Percentiles rank a stretch among this genome's conserved stretches.
These are phyloP conservation scores for Pseudogymnoascus sp. DNA, from an alignment of 2,329 filamentous ascomycete genomes.

Conservation along the genomic window DNA sequence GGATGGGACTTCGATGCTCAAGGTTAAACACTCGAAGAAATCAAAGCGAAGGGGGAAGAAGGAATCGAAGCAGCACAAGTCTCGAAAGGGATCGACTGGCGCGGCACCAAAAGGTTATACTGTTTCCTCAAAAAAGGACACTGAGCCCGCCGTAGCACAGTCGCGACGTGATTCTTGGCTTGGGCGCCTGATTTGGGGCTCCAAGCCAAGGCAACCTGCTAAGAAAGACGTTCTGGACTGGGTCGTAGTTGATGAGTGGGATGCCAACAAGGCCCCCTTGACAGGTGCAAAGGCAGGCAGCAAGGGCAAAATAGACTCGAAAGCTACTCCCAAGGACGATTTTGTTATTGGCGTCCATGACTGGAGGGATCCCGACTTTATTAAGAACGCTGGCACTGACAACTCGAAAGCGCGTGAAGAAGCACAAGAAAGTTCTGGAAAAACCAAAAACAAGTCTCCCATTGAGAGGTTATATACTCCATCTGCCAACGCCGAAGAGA, in stretches of 20 bases:
- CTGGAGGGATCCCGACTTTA: conserved; percentile 72
- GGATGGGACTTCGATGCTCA: conserved; percentile 49
- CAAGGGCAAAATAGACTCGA: conserved; percentile 19
- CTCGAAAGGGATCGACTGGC: conserved; percentile 11
- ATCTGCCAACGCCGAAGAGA: conserved; percentile 26
- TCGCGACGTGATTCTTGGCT: conserved; percentile 2
- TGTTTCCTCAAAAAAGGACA: background rate
- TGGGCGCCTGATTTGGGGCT: background rate
- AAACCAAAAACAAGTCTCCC: conserved; percentile 17
- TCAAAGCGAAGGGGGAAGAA: conserved; percentile 21
- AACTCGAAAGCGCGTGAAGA: conserved; percentile 27
- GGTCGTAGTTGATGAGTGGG: conserved; percentile 61
- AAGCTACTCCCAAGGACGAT: conserved; percentile 42
- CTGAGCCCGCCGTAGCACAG: background rate
- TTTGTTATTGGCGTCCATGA: conserved; percentile 82
- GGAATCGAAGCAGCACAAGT: conserved; percentile 23
- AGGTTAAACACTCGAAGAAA: conserved; percentile 39
- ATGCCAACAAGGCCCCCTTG: conserved; percentile 33
- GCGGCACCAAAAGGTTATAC: conserved; percentile 6
- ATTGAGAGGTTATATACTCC: conserved; percentile 11
- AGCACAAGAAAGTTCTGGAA: conserved; percentile 15
- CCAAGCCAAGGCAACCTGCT: background rate
- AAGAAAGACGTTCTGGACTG: conserved; percentile 47
- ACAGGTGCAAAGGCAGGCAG: background rate
- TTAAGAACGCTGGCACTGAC: conserved; percentile 30